Evolutionary conservation across 78 protist genomes (phyloP).

Genomic region (Dictyostelium brefeldianum): DNA sequence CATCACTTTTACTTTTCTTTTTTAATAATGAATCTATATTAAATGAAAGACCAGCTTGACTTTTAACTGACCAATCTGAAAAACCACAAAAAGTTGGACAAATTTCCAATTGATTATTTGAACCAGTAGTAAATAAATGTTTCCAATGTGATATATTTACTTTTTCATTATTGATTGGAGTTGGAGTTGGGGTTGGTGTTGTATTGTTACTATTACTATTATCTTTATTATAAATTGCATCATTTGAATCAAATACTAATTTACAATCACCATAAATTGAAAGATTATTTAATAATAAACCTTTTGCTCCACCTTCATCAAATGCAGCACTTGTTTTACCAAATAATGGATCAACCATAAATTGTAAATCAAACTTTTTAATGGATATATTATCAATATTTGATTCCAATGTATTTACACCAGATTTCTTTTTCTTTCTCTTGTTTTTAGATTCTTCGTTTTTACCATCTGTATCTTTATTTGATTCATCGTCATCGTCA

Average conservation of each 20-base stretch:
- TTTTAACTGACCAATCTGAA: conserved; percentile 31
- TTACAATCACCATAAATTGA: conserved; percentile 43
- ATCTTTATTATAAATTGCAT: conserved; percentile 46
- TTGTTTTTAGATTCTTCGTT: conserved; percentile 47
- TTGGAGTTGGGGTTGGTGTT: background rate
- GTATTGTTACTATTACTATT: background rate
- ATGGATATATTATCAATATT: conserved; percentile 67
- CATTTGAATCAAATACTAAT: conserved; percentile 85
- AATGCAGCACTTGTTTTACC: conserved; percentile 88
- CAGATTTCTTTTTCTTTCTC: conserved; percentile 23
- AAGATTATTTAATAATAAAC: conserved; percentile 85
- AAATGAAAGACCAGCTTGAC: background rate
- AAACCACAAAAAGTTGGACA: conserved; percentile 44
- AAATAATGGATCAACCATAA: conserved; percentile 92
- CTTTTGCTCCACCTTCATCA: conserved; percentile 91
- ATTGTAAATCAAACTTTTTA: conserved; percentile 50
- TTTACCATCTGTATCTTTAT: conserved; percentile 4
- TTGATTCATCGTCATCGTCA: conserved; percentile 47
- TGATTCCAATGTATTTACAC: conserved; percentile 79
- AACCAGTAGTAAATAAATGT: background rate
- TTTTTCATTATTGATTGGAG: background rate
- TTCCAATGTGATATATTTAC: conserved; percentile 20
- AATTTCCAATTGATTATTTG: background rate
- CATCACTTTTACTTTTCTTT: background rate
- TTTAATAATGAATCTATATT: background rate